Evolutionary conservation across 257 asterid species (phyloP).

Genomic region (Oldenlandia corymbosa): DNA sequence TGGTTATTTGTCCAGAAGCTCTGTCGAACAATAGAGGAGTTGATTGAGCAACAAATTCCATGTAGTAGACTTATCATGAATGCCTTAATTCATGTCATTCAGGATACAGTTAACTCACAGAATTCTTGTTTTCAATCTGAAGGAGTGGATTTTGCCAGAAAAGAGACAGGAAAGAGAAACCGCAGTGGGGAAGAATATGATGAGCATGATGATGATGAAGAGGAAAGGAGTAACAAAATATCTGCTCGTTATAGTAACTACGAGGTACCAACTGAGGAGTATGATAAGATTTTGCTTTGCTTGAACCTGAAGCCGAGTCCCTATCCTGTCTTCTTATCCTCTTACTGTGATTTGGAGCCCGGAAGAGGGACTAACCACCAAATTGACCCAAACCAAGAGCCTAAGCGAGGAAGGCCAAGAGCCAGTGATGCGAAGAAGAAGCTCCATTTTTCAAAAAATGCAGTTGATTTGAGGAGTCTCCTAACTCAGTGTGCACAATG

Average conservation of each 20-base stretch:
- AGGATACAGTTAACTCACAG: not conserved
- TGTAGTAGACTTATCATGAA: not conserved
- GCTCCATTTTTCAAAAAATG: not conserved
- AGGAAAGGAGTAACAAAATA: not conserved
- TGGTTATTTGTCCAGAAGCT: no score
- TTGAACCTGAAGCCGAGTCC: not conserved
- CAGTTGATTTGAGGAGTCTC: constrained; percentile 1
- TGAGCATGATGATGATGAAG: not conserved
- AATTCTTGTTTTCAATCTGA: not conserved
- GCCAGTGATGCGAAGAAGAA: not conserved
- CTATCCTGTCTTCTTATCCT: not conserved
- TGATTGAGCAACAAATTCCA: no score
- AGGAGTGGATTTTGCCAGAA: not conserved
- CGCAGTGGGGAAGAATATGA: not conserved
- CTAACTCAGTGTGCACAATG: constrained; percentile 1
- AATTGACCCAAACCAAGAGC: not conserved
- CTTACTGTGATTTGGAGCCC: constrained; percentile 2
- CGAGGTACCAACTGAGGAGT: not conserved
- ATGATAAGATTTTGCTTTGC: not conserved
- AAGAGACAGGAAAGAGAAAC: not conserved
- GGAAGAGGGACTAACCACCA: not conserved
- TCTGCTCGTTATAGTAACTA: not conserved
- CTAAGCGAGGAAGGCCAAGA: constrained; percentile 3
- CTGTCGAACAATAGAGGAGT: no score
- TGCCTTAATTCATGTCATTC: not conserved